Base-by-base conservation (phyloP, 495 filamentous ascomycete species). In the Daldinia grandis region DNA sequence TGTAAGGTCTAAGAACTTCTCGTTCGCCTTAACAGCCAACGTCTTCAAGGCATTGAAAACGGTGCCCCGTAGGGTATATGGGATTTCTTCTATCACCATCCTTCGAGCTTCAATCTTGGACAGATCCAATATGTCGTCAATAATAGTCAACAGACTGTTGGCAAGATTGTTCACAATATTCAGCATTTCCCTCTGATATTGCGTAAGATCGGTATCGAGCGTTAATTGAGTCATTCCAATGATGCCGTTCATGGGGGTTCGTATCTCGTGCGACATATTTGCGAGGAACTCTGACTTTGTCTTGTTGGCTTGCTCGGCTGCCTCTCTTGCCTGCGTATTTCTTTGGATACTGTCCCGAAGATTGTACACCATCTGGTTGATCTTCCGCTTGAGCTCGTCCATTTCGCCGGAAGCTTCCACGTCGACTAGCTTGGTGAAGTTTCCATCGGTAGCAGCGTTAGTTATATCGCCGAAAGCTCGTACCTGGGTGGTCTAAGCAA, bases 31-130 rank as follows among this genome's bases (percentile, higher is more conserved):
- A 62, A 97, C 94, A 8, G 95, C 93, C 54, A 99, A 81, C 0
- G 95, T 97, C 79, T 99, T 99, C 64, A 99, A 85, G 19, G 95
- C 95, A 68, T 97, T 98, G 87, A 99, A 99, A 27, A 99, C 94
- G 5, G 94, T 97, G 51, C 94, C 93, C 47, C 95, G 89, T 57
- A 98, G 84, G 0, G 96, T 98, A 81, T 98, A 99, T 12, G 94
- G 94, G 72, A 98, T 98, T 76, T 95, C 93, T 76, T 99, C 95
- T 83, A 99, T 96, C 19, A 97, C 92, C 96, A 99, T 98, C n/a
- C 95, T 90, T 78, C 98, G 95, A 27, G 95, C 95, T 80, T 99
- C 95, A 70, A 99, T 99, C 89, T 99, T 99, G 6, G 93, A 97
- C 68, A 99, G 92, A 87, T 99, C 95, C 67, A 99, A 86, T 73